Conservation (phyloP, 257 asterid species). For the Jacaranda mimosifolia region DNA sequence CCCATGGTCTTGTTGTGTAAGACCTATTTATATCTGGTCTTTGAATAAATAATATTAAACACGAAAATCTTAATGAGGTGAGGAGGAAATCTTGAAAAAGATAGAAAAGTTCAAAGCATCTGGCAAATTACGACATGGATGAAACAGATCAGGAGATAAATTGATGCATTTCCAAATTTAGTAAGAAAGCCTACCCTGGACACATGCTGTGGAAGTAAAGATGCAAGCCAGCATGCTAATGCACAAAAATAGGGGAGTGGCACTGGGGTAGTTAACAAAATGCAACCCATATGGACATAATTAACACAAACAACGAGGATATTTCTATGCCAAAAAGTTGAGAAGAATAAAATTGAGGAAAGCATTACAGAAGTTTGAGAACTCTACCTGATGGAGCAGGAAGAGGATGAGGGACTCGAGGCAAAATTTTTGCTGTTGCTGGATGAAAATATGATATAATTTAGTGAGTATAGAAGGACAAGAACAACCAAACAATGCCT, state of each 20-base stretch:
- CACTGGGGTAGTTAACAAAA: too few species aligned
- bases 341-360: not conserved
- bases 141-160: not conserved
- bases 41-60: not conserved
- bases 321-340: not conserved
- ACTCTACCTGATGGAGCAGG: slow-evolving; percentile 60
- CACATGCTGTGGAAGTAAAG: not conserved
- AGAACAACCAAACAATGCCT: slow-evolving; percentile 10
- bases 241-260: not conserved
- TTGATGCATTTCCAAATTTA: not conserved
- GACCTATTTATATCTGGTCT: not conserved
- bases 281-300: not conserved
- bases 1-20: not conserved
- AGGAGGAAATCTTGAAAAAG: not conserved
- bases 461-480: not conserved
- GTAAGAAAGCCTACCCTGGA: not conserved
- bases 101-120: too few species aligned
- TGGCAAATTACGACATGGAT: not conserved
- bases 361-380: slow-evolving; percentile 18
- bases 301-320: not conserved
- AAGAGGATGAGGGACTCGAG: slow-evolving; percentile 51
- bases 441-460: slow-evolving; percentile 26
- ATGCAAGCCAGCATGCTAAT: not conserved
- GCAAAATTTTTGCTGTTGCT: slow-evolving; percentile 43
- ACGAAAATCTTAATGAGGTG: not conserved